Base-by-base conservation (phyloP, 441 rosid genomes). In the Macaranga tanarius region DNA sequence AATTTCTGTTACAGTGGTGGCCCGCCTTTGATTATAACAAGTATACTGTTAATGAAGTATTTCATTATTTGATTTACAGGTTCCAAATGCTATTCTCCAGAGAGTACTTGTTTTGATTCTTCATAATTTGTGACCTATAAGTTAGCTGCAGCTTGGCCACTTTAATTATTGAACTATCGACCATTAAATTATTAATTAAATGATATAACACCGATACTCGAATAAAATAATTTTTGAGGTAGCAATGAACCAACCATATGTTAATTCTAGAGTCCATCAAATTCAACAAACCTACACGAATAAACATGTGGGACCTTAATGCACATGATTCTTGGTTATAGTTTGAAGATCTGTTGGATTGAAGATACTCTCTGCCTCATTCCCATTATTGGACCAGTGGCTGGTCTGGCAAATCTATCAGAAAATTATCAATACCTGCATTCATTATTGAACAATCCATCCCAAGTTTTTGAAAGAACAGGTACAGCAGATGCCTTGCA, bases 371-470 rank as follows among this genome's bases (percentile, higher is more conserved):
- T 47, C 59, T 28, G 9, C 42, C 65, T 19, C n/a, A n/a, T 48
- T 51, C 40, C 45, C 19, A 9, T 50, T 25, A 71, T 11, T 45
- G 67, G 58, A 51, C 48, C 44, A 16, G 38, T 31, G 5, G 66
- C 74, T 48, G 28, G 22, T 12, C 45, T 70, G 66, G 66, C 66
- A 70, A 59, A 20, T 59, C 57, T 50, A 28, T 45, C 58, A 55
- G 1, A 47, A 47, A 45, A 47, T 65, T 13, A 26, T n/a, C 51
- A 42, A n/a, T 11, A 20, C 3, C 38, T 31, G 4, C 38, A n/a
- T n/a, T 31, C 38, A 31, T 31, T 31, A 31, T 31, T 31, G 38
- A 23, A 25, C 31, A 25, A 57, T 25, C 62, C 11, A 10, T 11
- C 12, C 26, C 62, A 11, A 25, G 34, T 23, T 22, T 25, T 25